Evolutionary conservation across 1,284 basidiomycete genomes (phyloP), one percentile per base, ranked within the genome.

Genomic region (Malassezia arunalokei): DNA sequence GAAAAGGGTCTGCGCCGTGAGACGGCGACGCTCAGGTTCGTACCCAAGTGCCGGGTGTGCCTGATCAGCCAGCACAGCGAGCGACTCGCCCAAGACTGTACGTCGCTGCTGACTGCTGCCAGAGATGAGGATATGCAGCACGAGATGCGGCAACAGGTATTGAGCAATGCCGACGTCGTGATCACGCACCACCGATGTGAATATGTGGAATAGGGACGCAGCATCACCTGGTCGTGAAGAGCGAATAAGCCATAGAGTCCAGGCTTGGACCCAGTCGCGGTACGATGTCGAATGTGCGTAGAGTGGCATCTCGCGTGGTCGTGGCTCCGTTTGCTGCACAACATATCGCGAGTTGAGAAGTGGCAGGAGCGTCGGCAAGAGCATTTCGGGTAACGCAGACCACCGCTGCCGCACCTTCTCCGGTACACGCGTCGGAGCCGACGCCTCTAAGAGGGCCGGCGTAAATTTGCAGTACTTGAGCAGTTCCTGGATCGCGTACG

Each of bases 191-290:
- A 86, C 83, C 3, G 83, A 81, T 20, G 82, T 80, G 67, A 95
- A 87, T 5, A 85, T 81, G 8, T 79, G 77, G 68, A 98, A 98
- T 12, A 59, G 29, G 6, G 50, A 43, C 12, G 43, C 32, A 1
- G 43, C 53, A 11, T 37, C 40, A 14, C 37, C 29, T 4, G 55
- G 49, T 31, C 35, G 43, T 76, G 80, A 78, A 38, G 54, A 55
- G 17, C 48, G 55, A 51, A 96, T 87, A n/a, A 99, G 80, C 68
- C 87, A 80, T 9, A 81, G 79, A 0, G 86, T 83, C 91, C 92
- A 98, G 0, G 80, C 74, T 62, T 94, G 88, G 20, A 98, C 79
- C 94, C 94, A 99, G 73, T 98, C 91, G 43, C 91, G 82, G 74
- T 94, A 98, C 0, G 87, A 89, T 5, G 79, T 74, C 49, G 83